Base-by-base conservation (phyloP, 352 stramenopile species). In the Phytophthora pistaciae region DNA sequence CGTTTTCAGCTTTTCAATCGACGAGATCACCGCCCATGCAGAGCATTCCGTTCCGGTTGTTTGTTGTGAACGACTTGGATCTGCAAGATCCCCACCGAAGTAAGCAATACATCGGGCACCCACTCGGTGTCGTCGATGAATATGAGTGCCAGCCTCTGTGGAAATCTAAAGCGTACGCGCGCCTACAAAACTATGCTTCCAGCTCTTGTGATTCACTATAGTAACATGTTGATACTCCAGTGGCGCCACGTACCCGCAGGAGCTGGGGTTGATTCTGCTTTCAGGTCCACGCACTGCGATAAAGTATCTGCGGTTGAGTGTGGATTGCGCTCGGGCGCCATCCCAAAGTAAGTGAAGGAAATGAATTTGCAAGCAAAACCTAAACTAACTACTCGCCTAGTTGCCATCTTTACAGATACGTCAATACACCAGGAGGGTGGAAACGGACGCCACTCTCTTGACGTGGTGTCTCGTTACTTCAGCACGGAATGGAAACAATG, bases 381-480 rank as follows among this genome's bases (percentile, higher is more conserved):
- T 29, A 1, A 11, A 13, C 25, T 60, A 61, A 50, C 44, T 50
- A 18, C 16, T 36, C 3, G 48, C 16, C 3, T 48, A 77, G 68
- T 80, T 56, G 21, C 53, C 33, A 57, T 82, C 8, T 75, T 79
- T 53, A 55, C 44, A 11, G 62, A 66, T 29, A 46, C 75, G 49
- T 31, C 59, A 42, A 44, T 62, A 16, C 56, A n/a, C 25, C 38
- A 42, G 29, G n/a, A 14, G 60, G 21, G 9, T 5, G 42, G 25
- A 42, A 23, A 31, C 5, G 11, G 23, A 23, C 13, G 31, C 3
- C 29, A 38, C 49, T 13, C 54, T 55, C 48, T 74, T 21, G 78
- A 85, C 13, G 18, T 54, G 13, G 57, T 83, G 10, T 82, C 78
- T 49, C 69, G 69, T 3, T 85, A 82, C 69, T 65, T 83, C 21